Evolutionary conservation across 1,284 basidiomycete genomes (phyloP).

Genomic region (Schizophyllum commune): DNA sequence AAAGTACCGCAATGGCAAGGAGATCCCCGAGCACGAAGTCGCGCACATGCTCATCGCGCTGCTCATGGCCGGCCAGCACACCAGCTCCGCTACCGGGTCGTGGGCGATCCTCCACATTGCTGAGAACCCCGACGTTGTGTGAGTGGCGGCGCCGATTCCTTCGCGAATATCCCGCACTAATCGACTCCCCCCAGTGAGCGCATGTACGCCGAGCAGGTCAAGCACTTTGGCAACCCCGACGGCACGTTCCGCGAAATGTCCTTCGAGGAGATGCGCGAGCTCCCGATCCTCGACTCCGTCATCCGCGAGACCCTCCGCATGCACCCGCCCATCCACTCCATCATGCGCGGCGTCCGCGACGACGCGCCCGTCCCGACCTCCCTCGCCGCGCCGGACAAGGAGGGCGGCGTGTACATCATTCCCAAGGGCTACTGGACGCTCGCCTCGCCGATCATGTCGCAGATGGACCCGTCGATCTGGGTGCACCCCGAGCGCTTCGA

Average conservation of each 20-base stretch:
- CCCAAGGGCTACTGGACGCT: slow-evolving; percentile 91
- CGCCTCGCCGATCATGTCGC: slow-evolving; percentile 84
- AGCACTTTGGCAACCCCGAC: slow-evolving; percentile 74
- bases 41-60: slow-evolving; percentile 96
- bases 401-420: slow-evolving; percentile 70
- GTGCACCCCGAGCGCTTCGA: slow-evolving; percentile 67
- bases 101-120: slow-evolving; percentile 94
- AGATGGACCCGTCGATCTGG: slow-evolving; percentile 88
- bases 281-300: slow-evolving; percentile 83
- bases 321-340: slow-evolving; percentile 91
- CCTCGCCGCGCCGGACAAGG: slow-evolving; percentile 70
- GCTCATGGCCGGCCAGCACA: slow-evolving; percentile 98
- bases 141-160: slow-evolving; percentile 24
- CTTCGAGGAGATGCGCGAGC: slow-evolving; percentile 80
- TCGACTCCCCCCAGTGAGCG: slow-evolving; percentile 46
- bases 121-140: slow-evolving; percentile 72
- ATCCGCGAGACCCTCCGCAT: slow-evolving; percentile 91
- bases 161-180: neutral
- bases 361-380: slow-evolving; percentile 81
- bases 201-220: slow-evolving; percentile 86
- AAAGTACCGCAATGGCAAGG: slow-evolving; percentile 79
- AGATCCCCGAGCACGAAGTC: slow-evolving; percentile 83
- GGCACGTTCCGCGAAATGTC: slow-evolving; percentile 77
- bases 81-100: slow-evolving; percentile 84
- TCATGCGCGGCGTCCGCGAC: slow-evolving; percentile 83